These are phyloP conservation scores for Endocarpon pusillum DNA, from an alignment of 495 filamentous ascomycete species.

Conservation along the genomic window DNA sequence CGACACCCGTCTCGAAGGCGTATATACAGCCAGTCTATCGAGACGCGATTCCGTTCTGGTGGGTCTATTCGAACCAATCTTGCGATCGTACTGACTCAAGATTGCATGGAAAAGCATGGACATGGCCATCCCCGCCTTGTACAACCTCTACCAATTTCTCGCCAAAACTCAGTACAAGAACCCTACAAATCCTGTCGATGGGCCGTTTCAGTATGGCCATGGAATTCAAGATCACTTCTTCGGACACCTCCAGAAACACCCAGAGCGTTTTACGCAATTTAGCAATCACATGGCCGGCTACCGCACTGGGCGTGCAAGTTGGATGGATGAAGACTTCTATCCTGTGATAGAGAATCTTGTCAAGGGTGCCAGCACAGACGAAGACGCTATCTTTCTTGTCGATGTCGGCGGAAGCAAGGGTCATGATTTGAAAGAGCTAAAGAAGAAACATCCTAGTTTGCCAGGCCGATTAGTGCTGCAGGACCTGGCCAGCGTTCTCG, in stretches of 20 bases:
- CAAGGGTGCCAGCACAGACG: conserved; percentile 6
- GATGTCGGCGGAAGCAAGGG: conserved; percentile 36
- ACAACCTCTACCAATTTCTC: conserved; percentile 17
- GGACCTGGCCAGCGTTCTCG: conserved; percentile 27
- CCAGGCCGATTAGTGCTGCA: conserved; percentile 31
- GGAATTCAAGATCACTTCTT: conserved; percentile 14
- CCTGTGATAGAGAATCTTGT: conserved; percentile 22
- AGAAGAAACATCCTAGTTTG: conserved; percentile 10
- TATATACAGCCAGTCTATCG: conserved; percentile 15
- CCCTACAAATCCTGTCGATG: conserved; percentile 13
- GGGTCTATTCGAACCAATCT: background rate
- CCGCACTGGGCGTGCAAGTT: conserved; percentile 23
- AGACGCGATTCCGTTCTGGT: conserved; percentile 7
- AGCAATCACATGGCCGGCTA: conserved; percentile 26
- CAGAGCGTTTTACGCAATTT: conserved; percentile 12
- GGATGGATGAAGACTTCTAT: conserved; percentile 31
- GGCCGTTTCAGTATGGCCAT: conserved; percentile 17
- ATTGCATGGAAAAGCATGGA: conserved; percentile 7
- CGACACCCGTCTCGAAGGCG: conserved; percentile 19
- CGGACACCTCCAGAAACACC: conserved; percentile 12
- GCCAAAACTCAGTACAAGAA: conserved; percentile 12
- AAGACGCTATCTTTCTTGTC: conserved; percentile 27
- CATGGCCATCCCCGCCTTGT: conserved; percentile 12
- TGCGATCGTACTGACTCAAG: background rate
- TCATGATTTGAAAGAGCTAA: conserved; percentile 28